Conservation (phyloP, 352 stramenopile species). For the Phytophthora fragariaefolia region DNA sequence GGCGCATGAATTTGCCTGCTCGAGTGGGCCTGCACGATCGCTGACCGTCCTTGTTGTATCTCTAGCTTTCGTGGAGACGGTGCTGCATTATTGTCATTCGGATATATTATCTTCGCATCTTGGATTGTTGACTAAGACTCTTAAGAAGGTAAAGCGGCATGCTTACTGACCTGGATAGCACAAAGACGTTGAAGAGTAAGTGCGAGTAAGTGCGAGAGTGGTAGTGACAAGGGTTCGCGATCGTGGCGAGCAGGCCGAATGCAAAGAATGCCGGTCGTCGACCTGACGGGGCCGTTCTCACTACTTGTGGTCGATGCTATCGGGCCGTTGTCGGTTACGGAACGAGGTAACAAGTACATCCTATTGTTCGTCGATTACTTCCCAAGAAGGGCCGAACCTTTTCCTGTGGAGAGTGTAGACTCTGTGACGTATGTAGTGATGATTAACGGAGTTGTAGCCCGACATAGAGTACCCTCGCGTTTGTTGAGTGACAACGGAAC, state of each 20-base stretch:
- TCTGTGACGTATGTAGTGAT: not conserved
- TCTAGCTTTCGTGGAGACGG: not conserved
- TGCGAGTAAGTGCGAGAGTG: not conserved
- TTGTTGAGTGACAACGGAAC: constrained; percentile 8
- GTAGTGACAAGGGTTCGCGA: not conserved
- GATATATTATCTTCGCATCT: constrained; percentile 4
- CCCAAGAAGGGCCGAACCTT: not conserved
- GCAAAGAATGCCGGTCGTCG: constrained; percentile 11
- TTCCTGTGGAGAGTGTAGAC: not conserved
- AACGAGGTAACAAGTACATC: not conserved
- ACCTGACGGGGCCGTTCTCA: not conserved
- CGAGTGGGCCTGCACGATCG: not conserved
- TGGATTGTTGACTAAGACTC: not conserved
- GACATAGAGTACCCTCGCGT: not conserved
- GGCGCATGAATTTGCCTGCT: not conserved
- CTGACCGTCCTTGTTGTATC: constrained; percentile 3
- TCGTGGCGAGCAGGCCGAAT: constrained; percentile 2
- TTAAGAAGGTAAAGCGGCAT: constrained; percentile 2
- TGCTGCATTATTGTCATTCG: constrained; percentile 13
- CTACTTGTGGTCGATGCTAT: not conserved
- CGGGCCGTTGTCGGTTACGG: not conserved
- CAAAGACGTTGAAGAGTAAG: not conserved
- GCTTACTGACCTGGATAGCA: not conserved
- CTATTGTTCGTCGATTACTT: not conserved
- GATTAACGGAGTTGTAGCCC: not conserved